Percentiles rank a stretch among this genome's conserved stretches.
These are phyloP conservation scores for Sphenostylis stenocarpa DNA, from an alignment of 306 rosid genomes.

Conservation along the genomic window DNA sequence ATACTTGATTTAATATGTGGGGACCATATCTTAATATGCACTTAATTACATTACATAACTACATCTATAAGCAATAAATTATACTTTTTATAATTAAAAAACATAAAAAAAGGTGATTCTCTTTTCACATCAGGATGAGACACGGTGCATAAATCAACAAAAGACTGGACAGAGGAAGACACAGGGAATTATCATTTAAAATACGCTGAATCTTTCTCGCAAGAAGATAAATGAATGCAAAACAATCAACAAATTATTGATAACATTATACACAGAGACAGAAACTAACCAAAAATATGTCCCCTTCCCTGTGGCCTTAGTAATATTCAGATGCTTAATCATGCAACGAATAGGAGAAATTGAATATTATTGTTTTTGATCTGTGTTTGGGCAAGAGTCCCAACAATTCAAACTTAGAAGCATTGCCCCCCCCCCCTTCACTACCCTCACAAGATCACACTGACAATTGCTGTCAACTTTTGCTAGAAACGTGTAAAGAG, in stretches of 20 bases:
- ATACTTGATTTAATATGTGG: not conserved
- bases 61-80: not conserved
- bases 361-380: conserved; percentile 24
- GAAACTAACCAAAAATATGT: conserved; percentile 15
- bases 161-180: conserved; percentile 37
- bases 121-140: not conserved
- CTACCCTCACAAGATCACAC: conserved; percentile 5
- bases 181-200: conserved; percentile 22
- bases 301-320: conserved; percentile 37
- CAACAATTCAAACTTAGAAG: conserved; percentile 30
- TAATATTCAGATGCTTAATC: conserved; percentile 13
- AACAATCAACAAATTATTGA: not conserved
- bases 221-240: conserved; percentile 16
- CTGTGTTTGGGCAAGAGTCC: conserved; percentile 5
- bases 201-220: conserved; percentile 1
- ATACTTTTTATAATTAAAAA: not conserved
- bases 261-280: not conserved
- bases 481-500: not conserved
- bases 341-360: not conserved
- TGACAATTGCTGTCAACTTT: conserved; percentile 15
- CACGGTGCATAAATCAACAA: conserved; percentile 21
- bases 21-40: not conserved
- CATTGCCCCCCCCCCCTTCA: conserved; percentile 38
- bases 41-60: too few relatives aligned
- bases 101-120: not conserved